Evolutionary conservation across 768 basidiomycete genomes (phyloP), one percentile per base, ranked within the genome.

Genomic region (Boletellus emodensis): DNA sequence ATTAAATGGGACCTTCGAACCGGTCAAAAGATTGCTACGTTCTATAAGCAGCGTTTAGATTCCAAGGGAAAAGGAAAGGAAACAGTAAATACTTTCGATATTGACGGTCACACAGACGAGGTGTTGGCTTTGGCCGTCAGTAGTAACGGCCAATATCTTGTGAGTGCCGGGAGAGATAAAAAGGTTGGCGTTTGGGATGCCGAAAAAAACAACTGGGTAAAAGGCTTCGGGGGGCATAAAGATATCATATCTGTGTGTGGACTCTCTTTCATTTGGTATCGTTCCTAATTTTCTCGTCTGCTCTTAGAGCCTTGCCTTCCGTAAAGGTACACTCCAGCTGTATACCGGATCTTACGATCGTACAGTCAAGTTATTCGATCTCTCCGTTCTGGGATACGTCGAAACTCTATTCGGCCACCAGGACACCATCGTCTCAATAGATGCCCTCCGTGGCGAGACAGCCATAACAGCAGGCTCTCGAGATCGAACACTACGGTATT

Each of bases 401-500:
- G 95, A 99, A 67, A 97, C 95, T 8, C 74, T 98, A 4, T 99
- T 95, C 64, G 96, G 96, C 1, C 96, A 99, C 64, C 95, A 98
- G 71, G 94, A 97, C 61, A 79, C 82, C 26, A 82, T 96, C 26
- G 72, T 89, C 14, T 74, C 78, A 4, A 61, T 99, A 6, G 90
- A 94, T 55, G 77, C 91, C 6, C 79, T 98, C 14, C 83, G 88
- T 32, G 82, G 82, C 7, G 93, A 97, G 59, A 83, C 84, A 2
- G 89, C 87, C 14, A 82, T 97, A 17, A 94, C 86, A 33, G 87
- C 87, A 6, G 96, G 95, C 17, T 90, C 84, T 1, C 76, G 93
- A 32, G 96, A 99, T 73, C 87, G 91, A 64, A 96, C 94, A 0
- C 80, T 85, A 52, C 79, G 96, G 33, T 98, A 82, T 71, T 99